Evolutionary conservation across 768 basidiomycete species (phyloP).

Genomic region (Fomitopsis pulvina): DNA sequence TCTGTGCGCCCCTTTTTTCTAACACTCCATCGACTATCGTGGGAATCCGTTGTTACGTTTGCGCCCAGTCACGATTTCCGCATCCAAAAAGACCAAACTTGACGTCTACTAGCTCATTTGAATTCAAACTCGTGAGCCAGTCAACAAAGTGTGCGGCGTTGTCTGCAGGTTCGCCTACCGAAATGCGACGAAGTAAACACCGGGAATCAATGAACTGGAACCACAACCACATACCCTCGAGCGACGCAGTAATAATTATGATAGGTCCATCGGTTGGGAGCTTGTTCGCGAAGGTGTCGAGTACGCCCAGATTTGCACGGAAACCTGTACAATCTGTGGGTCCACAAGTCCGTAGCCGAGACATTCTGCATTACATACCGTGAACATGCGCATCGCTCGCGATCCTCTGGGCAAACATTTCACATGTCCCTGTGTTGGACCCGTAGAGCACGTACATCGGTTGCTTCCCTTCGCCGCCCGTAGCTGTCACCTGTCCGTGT

Average conservation of each 20-base stretch:
- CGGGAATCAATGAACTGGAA: neutral
- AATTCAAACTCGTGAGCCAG: slow-evolving; percentile 29
- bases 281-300: slow-evolving; percentile 32
- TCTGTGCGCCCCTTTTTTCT: slow-evolving; percentile 27
- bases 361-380: slow-evolving; percentile 22
- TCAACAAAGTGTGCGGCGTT: slow-evolving; percentile 41
- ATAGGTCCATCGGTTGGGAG: slow-evolving; percentile 39
- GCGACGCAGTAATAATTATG: slow-evolving; percentile 40
- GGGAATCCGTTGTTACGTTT: slow-evolving; percentile 42
- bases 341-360: slow-evolving; percentile 1
- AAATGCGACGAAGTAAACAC: slow-evolving; percentile 10
- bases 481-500: neutral
- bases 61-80: slow-evolving; percentile 43
- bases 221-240: slow-evolving; percentile 30
- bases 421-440: slow-evolving; percentile 43
- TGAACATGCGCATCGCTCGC: slow-evolving; percentile 30
- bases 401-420: slow-evolving; percentile 41
- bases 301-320: slow-evolving; percentile 29
- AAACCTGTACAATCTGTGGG: slow-evolving; percentile 25
- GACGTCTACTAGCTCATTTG: slow-evolving; percentile 24
- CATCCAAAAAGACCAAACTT: slow-evolving; percentile 43
- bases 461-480: slow-evolving; percentile 11
- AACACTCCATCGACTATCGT: slow-evolving; percentile 31
- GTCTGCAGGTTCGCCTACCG: slow-evolving; percentile 39
- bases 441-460: slow-evolving; percentile 37